A percentile compares a stretch with the other conserved stretches of the same genome.
Conservation (phyloP, 2,329 filamentous ascomycete species). For the Stagonosporopsis rhizophila region DNA sequence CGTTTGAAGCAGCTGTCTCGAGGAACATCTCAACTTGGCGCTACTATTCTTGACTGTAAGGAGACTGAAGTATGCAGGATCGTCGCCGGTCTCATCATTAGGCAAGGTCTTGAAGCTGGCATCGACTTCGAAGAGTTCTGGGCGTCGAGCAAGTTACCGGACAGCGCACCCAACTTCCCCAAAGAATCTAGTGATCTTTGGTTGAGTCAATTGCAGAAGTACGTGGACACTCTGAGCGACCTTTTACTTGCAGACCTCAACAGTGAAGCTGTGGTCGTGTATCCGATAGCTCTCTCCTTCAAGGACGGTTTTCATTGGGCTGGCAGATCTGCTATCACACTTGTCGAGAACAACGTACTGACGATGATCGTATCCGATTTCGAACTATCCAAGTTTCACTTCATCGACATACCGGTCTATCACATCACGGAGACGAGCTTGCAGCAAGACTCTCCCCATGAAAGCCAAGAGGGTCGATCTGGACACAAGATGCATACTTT, state of each 20-base stretch:
- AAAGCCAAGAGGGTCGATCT: constrained; percentile 14
- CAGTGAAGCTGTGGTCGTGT: constrained; percentile 28
- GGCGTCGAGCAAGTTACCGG: constrained; percentile 30
- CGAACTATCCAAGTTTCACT: constrained; percentile 24
- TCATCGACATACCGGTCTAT: constrained; percentile 39
- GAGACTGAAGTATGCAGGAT: constrained; percentile 43
- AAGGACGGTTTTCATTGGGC: constrained; percentile 35
- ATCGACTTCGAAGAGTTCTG: constrained; percentile 39
- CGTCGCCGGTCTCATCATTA: constrained; percentile 42
- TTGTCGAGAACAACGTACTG: constrained; percentile 29
- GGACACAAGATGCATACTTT: constrained; percentile 14
- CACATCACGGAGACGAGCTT: constrained; percentile 24
- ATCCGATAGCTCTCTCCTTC: constrained; percentile 29
- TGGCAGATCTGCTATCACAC: constrained; percentile 20
- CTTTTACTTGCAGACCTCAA: constrained; percentile 22
- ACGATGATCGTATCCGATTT: constrained; percentile 32
- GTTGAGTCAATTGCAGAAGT: constrained; percentile 39
- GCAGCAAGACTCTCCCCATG: constrained; percentile 13
- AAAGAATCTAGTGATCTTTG: constrained; percentile 23
- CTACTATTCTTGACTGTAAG: constrained; percentile 28
- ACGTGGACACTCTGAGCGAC: constrained; percentile 33
- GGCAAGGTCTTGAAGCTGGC: constrained; percentile 29
- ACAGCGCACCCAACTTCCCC: constrained; percentile 37
- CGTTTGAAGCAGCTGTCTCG: constrained; percentile 22
- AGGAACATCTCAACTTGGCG: constrained; percentile 30